These are phyloP conservation scores for Scedosporium dehoogii DNA, from an alignment of 2,329 filamentous ascomycete genomes.

Conservation along the genomic window DNA sequence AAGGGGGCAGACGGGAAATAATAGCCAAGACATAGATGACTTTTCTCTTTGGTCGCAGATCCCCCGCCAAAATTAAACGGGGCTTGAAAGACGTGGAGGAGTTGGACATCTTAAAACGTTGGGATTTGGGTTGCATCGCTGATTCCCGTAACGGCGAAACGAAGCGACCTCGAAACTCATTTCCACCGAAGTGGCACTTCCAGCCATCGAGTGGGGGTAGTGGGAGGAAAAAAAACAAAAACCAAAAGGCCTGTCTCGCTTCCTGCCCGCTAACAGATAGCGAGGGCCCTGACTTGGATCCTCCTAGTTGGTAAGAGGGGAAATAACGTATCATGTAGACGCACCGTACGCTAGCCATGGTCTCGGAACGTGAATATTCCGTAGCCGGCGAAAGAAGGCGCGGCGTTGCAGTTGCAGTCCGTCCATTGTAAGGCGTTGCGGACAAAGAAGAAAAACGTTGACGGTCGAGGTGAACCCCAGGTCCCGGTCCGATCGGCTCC, in stretches of 20 bases:
- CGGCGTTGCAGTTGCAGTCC: neutral
- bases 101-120: neutral
- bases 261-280: neutral
- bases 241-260: neutral
- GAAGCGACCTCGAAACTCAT: neutral
- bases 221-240: neutral
- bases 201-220: conserved; percentile 11
- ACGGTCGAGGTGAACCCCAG: conserved; percentile 15
- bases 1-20: neutral
- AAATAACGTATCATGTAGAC: neutral
- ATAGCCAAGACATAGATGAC: neutral
- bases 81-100: neutral
- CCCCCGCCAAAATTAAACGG: neutral
- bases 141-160: neutral
- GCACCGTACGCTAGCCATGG: neutral
- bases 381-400: neutral
- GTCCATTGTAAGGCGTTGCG: neutral
- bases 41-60: neutral
- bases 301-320: neutral
- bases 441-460: neutral
- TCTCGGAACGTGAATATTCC: neutral
- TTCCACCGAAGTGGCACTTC: neutral
- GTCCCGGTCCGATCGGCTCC: neutral
- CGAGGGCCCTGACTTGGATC: neutral
- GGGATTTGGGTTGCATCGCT: neutral